Evolutionary conservation across 768 basidiomycete species (phyloP).

Genomic region (Melanogaster broomeanus): DNA sequence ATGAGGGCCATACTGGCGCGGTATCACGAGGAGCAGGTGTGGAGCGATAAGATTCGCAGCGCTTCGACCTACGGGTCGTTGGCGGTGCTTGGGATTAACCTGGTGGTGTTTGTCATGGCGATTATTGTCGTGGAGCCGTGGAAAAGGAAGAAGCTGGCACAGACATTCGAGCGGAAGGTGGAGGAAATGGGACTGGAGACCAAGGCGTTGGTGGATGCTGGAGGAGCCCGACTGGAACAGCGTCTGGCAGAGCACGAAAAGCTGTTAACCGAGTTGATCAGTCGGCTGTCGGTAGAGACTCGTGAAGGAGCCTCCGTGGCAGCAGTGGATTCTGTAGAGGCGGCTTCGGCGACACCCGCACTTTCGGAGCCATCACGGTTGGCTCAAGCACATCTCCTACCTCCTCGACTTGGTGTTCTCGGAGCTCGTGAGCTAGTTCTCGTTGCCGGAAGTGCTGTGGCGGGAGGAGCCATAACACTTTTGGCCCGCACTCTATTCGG

Average conservation of each 20-base stretch:
- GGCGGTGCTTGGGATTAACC: conserved; percentile 82
- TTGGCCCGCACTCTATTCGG: conserved; percentile 20
- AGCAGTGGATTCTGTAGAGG: conserved; percentile 4
- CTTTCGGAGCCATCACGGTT: conserved; percentile 1
- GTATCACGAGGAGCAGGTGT: conserved; percentile 98
- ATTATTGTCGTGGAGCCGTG: conserved; percentile 94
- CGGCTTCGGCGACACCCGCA: neutral
- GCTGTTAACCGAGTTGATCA: conserved; percentile 31
- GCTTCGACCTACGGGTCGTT: conserved; percentile 93
- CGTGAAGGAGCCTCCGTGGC: conserved; percentile 8
- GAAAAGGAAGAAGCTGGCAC: conserved; percentile 85
- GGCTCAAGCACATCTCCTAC: conserved; percentile 8
- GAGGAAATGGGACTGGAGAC: conserved; percentile 48
- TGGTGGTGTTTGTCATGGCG: conserved; percentile 88
- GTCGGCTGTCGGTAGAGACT: conserved; percentile 12
- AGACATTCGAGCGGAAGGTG: conserved; percentile 88
- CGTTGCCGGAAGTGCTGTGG: conserved; percentile 29
- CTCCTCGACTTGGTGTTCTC: conserved; percentile 10
- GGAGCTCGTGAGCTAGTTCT: conserved; percentile 25
- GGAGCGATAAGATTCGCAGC: conserved; percentile 98
- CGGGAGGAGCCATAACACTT: conserved; percentile 27
- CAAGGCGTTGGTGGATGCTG: conserved; percentile 46
- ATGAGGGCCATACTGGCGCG: conserved; percentile 87
- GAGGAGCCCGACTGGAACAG: conserved; percentile 48
- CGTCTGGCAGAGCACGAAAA: conserved; percentile 51